Conservation (phyloP, 2,329 filamentous ascomycete genomes). For the Fusarium cicatricum region DNA sequence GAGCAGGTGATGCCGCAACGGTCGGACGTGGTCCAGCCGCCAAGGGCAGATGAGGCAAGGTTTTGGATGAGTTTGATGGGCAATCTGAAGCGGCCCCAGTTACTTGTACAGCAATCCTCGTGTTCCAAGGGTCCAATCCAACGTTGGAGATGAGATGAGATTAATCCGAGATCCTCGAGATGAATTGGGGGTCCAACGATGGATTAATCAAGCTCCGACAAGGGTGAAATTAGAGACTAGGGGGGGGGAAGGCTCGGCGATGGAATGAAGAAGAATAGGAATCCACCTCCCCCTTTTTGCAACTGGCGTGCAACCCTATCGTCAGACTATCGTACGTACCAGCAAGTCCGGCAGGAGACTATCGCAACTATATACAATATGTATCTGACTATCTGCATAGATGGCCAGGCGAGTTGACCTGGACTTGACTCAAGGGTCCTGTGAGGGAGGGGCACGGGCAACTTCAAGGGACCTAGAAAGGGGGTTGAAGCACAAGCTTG, state of each 20-base stretch:
- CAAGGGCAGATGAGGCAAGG: constrained; percentile 61
- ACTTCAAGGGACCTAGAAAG: constrained; percentile 1
- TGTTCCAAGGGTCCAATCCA: background rate
- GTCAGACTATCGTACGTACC: constrained; percentile 15
- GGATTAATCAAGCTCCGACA: constrained; percentile 30
- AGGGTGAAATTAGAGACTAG: constrained; percentile 21
- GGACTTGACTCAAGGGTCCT: background rate
- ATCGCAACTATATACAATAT: too few species aligned
- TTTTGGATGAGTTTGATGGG: constrained; percentile 28
- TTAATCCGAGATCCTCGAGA: constrained; percentile 13
- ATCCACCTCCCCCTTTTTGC: constrained; percentile 2
- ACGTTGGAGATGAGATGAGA: constrained; percentile 20
- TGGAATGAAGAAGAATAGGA: constrained; percentile 22
- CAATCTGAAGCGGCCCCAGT: background rate
- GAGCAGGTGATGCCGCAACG: constrained; percentile 67
- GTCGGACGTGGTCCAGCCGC: constrained; percentile 70
- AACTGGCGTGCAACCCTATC: constrained; percentile 13
- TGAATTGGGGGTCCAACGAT: constrained; percentile 16
- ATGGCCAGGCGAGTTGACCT: constrained; percentile 12
- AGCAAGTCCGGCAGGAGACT: constrained; percentile 16
- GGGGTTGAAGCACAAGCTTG: constrained; percentile 17
- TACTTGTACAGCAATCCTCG: too few species aligned
- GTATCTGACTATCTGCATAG: background rate
- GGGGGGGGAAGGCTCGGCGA: constrained; percentile 2
- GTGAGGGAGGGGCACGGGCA: background rate